These are phyloP conservation scores for Mercurialis annua DNA, from an alignment of 345 rosid genomes.

Conservation along the genomic window DNA sequence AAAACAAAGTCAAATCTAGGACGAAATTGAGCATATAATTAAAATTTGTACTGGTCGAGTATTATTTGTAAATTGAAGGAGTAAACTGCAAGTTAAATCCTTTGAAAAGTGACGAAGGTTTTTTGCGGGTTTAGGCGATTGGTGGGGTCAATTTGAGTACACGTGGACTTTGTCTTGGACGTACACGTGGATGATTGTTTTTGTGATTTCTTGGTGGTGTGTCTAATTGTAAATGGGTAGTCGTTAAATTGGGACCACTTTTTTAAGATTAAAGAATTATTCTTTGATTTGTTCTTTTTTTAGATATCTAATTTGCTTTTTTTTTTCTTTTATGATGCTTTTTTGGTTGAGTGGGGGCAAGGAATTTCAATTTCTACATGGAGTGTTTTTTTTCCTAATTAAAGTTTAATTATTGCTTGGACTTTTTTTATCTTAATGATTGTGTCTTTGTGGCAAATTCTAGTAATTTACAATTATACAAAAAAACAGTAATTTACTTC, in stretches of 20 bases:
- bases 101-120: no score
- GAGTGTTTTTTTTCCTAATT: not conserved
- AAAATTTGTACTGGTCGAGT: no score
- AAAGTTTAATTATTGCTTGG: not conserved
- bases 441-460: not conserved
- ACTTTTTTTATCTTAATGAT: not conserved
- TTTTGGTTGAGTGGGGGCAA: constrained; percentile 11
- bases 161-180: not conserved
- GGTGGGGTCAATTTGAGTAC: constrained; percentile 2
- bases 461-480: not conserved
- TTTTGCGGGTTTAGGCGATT: constrained; percentile 4
- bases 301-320: not conserved
- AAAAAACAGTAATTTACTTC: not conserved
- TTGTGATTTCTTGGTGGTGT: constrained; percentile 17
- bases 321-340: not conserved
- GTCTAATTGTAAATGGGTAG: constrained; percentile 12
- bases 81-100: no score
- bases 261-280: not conserved
- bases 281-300: not conserved
- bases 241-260: constrained; percentile 24
- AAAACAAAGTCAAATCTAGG: no score
- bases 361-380: not conserved
- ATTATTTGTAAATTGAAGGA: no score
- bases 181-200: not conserved
- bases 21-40: no score